Evolutionary conservation across 2,329 filamentous ascomycete genomes (phyloP).

Genomic region (Phialophora macrospora): DNA sequence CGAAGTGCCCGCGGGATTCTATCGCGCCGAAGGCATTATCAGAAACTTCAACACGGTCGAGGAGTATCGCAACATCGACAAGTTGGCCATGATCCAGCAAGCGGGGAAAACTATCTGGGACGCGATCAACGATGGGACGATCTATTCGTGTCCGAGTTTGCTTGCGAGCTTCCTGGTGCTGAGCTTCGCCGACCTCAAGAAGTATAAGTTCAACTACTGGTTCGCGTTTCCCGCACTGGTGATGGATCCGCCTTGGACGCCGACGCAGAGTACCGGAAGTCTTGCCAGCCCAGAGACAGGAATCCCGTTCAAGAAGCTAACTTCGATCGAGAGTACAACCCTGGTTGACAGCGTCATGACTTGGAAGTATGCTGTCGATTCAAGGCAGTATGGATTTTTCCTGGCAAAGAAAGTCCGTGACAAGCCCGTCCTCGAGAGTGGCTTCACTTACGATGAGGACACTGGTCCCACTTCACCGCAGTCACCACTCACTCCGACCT

Average conservation of each 20-base stretch:
- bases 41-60: conserved; percentile 96
- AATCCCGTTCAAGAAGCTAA: conserved; percentile 54
- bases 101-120: conserved; percentile 93
- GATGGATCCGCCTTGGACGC: conserved; percentile 82
- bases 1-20: conserved; percentile 73
- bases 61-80: conserved; percentile 85
- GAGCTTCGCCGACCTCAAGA: conserved; percentile 94
- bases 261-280: conserved; percentile 45
- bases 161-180: conserved; percentile 87
- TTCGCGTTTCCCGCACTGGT: conserved; percentile 94
- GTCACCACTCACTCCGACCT: conserved; percentile 55
- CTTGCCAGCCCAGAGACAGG: conserved; percentile 36
- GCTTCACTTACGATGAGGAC: conserved; percentile 41
- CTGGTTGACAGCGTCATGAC: conserved; percentile 84
- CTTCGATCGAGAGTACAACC: conserved; percentile 71
- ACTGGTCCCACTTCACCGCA: conserved; percentile 38
- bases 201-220: conserved; percentile 97
- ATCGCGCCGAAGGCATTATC: conserved; percentile 89
- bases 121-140: conserved; percentile 92
- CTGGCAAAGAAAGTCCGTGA: conserved; percentile 75
- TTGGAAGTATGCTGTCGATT: conserved; percentile 82
- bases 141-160: conserved; percentile 91
- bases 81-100: conserved; percentile 74
- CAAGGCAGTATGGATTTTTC: conserved; percentile 91
- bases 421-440: conserved; percentile 27